Evolutionary conservation across 192 early-diverging fungal genomes (phyloP).

Genomic region (Backusella circina): DNA sequence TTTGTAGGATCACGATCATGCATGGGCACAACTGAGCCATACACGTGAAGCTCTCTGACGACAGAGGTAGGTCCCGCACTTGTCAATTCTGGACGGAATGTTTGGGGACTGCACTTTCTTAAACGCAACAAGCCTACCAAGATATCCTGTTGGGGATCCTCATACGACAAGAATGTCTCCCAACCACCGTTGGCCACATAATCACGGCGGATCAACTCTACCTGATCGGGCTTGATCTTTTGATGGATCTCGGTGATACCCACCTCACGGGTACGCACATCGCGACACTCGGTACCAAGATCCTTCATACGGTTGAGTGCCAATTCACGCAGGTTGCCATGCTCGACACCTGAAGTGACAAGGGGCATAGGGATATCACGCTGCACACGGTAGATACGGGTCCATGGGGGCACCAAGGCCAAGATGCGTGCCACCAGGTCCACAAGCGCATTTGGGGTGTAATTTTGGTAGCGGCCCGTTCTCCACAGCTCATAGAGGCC

Average conservation of each 20-base stretch:
- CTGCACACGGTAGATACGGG: conserved; percentile 96
- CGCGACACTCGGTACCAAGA: conserved; percentile 92
- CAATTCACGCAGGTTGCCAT: conserved; percentile 95
- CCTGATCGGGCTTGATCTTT: conserved; percentile 91
- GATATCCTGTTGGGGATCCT: conserved; percentile 96
- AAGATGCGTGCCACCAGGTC: conserved; percentile 94
- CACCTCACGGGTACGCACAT: conserved; percentile 97
- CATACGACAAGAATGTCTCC: conserved; percentile 99
- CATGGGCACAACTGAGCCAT: conserved; percentile 94
- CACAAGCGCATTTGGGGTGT: conserved; percentile 92
- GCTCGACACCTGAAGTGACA: conserved; percentile 96
- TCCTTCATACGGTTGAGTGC: conserved; percentile 96
- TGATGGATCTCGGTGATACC: conserved; percentile 98
- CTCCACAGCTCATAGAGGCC: conserved; percentile 99
- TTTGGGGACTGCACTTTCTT: conserved; percentile 84
- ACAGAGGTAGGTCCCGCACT: conserved; percentile 77
- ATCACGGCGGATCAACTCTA: conserved; percentile 95
- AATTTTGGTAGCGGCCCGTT: conserved; percentile 96
- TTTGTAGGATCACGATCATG: conserved; percentile 95
- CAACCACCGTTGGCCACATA: conserved; percentile 98
- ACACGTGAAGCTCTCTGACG: conserved; percentile 97
- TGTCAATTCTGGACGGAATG: conserved; percentile 92
- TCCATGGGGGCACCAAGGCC: conserved; percentile 98
- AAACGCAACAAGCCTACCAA: conserved; percentile 92
- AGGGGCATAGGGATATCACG: conserved; percentile 99